phyloP scores from a whole-genome alignment of 1,284 basidiomycete species.

The Albatrellus sp. region DNA sequence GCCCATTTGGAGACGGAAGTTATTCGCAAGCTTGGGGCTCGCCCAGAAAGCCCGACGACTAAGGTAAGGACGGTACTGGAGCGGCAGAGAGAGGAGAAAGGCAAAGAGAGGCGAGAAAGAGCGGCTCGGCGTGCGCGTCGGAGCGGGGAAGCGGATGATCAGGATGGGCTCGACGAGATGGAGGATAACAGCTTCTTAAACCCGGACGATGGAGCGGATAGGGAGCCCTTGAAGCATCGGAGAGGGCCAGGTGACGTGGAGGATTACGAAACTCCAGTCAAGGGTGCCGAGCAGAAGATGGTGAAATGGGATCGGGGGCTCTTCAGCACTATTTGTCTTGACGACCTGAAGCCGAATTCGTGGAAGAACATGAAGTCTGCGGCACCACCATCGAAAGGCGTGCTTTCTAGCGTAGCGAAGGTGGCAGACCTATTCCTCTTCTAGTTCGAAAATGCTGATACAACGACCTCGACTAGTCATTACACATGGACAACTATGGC shows the following conservation, averaged over 20 bases:
- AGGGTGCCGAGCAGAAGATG: slow-evolving; percentile 27
- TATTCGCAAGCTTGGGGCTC: slow-evolving; percentile 51
- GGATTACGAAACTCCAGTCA: slow-evolving; percentile 60
- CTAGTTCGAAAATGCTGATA: background rate
- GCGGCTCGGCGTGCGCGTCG: slow-evolving; percentile 49
- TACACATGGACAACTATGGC: slow-evolving; percentile 62
- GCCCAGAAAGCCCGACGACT: slow-evolving; percentile 70
- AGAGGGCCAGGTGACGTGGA: slow-evolving; percentile 73
- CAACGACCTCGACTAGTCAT: slow-evolving; percentile 27
- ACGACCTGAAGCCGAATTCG: slow-evolving; percentile 41
- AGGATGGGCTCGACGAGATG: slow-evolving; percentile 14
- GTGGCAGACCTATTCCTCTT: slow-evolving; percentile 21
- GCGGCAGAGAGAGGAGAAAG: slow-evolving; percentile 58
- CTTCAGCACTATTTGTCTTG: slow-evolving; percentile 44
- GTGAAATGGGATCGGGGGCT: slow-evolving; percentile 76
- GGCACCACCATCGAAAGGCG: slow-evolving; percentile 38
- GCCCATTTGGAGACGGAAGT: slow-evolving; percentile 52
- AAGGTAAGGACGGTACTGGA: slow-evolving; percentile 65
- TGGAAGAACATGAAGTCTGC: slow-evolving; percentile 22
- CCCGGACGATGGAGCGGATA: slow-evolving; percentile 18
- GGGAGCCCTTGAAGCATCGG: slow-evolving; percentile 26
- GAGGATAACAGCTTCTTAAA: slow-evolving; percentile 16
- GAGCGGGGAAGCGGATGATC: slow-evolving; percentile 18
- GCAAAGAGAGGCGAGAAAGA: slow-evolving; percentile 44
- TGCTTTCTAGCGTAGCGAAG: slow-evolving; percentile 53